Conservation (phyloP, 495 filamentous ascomycete genomes). For the Aspergillus homomorphus region DNA sequence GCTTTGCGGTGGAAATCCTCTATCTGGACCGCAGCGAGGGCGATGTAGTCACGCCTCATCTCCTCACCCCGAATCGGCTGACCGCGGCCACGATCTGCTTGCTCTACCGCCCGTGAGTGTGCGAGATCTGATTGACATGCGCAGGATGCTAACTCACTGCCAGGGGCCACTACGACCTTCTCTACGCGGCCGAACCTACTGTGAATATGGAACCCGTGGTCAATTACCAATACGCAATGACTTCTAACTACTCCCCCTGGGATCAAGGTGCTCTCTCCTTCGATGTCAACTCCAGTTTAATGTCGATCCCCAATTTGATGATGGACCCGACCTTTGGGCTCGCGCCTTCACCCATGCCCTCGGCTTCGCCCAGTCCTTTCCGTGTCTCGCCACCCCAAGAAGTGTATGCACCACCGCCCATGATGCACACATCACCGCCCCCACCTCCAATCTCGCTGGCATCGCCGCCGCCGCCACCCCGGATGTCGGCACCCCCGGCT, state of each 20-base stretch:
- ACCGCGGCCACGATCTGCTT: constrained; percentile 58
- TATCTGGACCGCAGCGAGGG: constrained; percentile 90
- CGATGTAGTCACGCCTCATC: constrained; percentile 71
- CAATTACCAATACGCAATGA: constrained; percentile 44
- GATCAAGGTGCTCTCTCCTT: constrained; percentile 47
- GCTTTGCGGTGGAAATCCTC: constrained; percentile 78
- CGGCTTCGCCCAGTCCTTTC: constrained; percentile 44
- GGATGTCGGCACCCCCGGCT: constrained; percentile 34
- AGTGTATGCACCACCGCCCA: constrained; percentile 36
- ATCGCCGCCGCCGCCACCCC: constrained; percentile 31
- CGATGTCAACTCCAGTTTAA: constrained; percentile 53
- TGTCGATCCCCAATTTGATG: constrained; percentile 44
- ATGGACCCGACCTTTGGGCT: constrained; percentile 39
- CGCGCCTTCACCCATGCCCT: constrained; percentile 45
- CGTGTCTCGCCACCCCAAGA: constrained; percentile 42
- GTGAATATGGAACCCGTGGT: constrained; percentile 47
- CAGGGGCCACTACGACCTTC: constrained; percentile 89
- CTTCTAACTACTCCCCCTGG: constrained; percentile 42
- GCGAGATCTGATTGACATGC: not conserved
- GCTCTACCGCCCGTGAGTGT: constrained; percentile 67
- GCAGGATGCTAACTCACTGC: not conserved
- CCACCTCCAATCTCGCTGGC: constrained; percentile 33
- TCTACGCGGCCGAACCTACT: constrained; percentile 68
- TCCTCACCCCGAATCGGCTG: constrained; percentile 55
- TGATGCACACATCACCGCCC: constrained; percentile 31